phyloP scores from a whole-genome alignment of 345 rosid genomes.

The Hibiscus trionum region DNA sequence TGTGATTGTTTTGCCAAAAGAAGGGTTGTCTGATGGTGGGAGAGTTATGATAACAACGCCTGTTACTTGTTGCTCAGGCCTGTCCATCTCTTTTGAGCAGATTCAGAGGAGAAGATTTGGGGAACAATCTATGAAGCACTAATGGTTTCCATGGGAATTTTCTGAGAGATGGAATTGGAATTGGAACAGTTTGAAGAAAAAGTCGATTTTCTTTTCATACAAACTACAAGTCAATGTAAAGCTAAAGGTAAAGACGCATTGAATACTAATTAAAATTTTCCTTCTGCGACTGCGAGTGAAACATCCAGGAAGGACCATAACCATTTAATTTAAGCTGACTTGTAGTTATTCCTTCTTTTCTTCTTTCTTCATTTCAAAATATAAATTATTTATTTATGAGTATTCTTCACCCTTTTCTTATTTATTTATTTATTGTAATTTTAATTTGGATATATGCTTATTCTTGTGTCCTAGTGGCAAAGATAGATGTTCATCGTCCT shows the following conservation, averaged over 20 bases:
- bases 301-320: not conserved
- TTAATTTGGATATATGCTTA: no score
- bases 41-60: slow-evolving; percentile 77
- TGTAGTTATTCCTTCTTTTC: no score
- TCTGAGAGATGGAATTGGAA: not conserved
- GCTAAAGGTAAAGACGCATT: not conserved
- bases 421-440: no score
- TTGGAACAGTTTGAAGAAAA: not conserved
- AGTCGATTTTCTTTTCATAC: not conserved
- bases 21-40: slow-evolving; percentile 77
- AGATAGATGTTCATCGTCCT: no score
- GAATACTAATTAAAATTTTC: not conserved
- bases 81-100: slow-evolving; percentile 28
- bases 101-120: not conserved
- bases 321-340: not conserved
- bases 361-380: no score
- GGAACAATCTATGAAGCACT: not conserved
- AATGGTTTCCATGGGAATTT: not conserved
- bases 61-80: slow-evolving; percentile 22
- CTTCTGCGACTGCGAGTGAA: not conserved
- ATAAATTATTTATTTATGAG: no score
- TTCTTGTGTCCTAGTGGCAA: no score
- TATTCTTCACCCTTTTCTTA: no score
- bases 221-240: not conserved
- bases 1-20: slow-evolving; percentile 82